Evolutionary conservation across 495 filamentous ascomycete genomes (phyloP).

Genomic region (Melanomma pulvis-pyrius): DNA sequence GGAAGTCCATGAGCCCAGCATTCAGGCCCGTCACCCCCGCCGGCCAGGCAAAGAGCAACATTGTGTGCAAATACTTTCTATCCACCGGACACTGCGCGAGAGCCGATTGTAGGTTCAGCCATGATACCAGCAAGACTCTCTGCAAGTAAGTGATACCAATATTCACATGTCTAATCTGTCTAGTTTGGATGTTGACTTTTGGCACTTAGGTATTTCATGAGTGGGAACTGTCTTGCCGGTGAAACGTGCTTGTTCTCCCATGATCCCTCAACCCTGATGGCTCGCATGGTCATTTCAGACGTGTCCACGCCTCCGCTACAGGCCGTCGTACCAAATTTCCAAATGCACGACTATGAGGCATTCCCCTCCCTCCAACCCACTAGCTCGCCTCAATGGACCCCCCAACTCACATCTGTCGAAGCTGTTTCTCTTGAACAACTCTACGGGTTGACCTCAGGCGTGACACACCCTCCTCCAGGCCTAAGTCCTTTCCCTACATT

Average conservation of each 20-base stretch:
- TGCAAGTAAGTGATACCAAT: constrained; percentile 81
- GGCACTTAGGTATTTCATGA: constrained; percentile 81
- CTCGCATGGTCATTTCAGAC: constrained; percentile 48
- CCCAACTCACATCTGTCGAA: constrained; percentile 56
- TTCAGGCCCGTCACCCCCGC: constrained; percentile 75
- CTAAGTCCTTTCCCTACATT: constrained; percentile 51
- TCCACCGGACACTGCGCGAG: constrained; percentile 89
- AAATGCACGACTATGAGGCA: constrained; percentile 83
- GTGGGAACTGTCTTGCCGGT: constrained; percentile 93
- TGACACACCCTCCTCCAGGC: constrained; percentile 62
- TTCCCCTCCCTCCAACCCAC: constrained; percentile 79
- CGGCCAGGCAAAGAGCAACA: constrained; percentile 65
- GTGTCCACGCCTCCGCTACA: constrained; percentile 59
- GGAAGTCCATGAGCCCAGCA: constrained; percentile 84
- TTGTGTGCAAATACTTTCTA: constrained; percentile 95
- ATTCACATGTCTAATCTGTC: background rate
- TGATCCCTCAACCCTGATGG: constrained; percentile 68
- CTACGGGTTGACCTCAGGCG: constrained; percentile 28
- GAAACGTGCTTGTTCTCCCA: constrained; percentile 97
- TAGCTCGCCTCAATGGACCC: constrained; percentile 56
- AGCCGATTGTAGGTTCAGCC: constrained; percentile 95
- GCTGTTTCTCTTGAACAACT: constrained; percentile 35
- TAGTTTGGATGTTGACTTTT: constrained; percentile 40
- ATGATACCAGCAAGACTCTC: constrained; percentile 91
- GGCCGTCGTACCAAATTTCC: constrained; percentile 64